These are phyloP conservation scores for Aureobasidium melanogenum DNA, from an alignment of 2,329 filamentous ascomycete genomes.

Conservation along the genomic window DNA sequence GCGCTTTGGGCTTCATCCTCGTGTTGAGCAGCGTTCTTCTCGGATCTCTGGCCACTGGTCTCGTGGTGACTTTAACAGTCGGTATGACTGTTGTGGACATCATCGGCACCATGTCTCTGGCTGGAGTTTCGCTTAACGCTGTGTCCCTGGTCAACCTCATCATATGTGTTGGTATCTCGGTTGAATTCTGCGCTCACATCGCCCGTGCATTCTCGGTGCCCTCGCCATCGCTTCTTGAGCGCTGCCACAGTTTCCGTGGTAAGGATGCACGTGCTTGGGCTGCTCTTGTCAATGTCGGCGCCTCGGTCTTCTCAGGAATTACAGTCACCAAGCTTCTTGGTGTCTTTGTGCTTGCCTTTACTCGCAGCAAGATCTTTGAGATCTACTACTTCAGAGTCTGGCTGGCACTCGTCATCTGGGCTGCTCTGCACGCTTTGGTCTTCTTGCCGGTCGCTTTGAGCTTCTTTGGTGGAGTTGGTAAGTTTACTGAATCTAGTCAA, in stretches of 20 bases:
- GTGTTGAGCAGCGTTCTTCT: slow-evolving; percentile 70
- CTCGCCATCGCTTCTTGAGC: slow-evolving; percentile 70
- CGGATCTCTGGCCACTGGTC: slow-evolving; percentile 72
- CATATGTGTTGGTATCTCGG: slow-evolving; percentile 91
- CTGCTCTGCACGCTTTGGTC: slow-evolving; percentile 77
- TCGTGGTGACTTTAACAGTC: slow-evolving; percentile 77
- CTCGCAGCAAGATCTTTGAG: slow-evolving; percentile 95
- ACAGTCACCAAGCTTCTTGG: slow-evolving; percentile 92
- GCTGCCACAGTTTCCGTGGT: slow-evolving; percentile 61
- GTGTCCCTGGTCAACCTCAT: slow-evolving; percentile 93
- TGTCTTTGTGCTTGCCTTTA: slow-evolving; percentile 87
- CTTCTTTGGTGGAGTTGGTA: slow-evolving; percentile 70
- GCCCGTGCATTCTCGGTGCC: slow-evolving; percentile 95
- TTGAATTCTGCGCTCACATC: slow-evolving; percentile 97
- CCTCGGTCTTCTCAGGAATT: slow-evolving; percentile 91
- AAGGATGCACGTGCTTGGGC: slow-evolving; percentile 85
- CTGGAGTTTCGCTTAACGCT: slow-evolving; percentile 83
- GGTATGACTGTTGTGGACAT: slow-evolving; percentile 92
- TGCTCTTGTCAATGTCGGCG: slow-evolving; percentile 87
- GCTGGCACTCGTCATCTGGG: slow-evolving; percentile 84
- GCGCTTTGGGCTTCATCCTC: slow-evolving; percentile 79
- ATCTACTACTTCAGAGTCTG: slow-evolving; percentile 98
- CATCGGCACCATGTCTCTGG: slow-evolving; percentile 86
- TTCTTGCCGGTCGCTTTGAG: slow-evolving; percentile 87
- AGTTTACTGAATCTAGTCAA: slow-evolving; percentile 20